phyloP scores from a whole-genome alignment of 2,329 filamentous ascomycete species.

The Colletotrichum sp. region DNA sequence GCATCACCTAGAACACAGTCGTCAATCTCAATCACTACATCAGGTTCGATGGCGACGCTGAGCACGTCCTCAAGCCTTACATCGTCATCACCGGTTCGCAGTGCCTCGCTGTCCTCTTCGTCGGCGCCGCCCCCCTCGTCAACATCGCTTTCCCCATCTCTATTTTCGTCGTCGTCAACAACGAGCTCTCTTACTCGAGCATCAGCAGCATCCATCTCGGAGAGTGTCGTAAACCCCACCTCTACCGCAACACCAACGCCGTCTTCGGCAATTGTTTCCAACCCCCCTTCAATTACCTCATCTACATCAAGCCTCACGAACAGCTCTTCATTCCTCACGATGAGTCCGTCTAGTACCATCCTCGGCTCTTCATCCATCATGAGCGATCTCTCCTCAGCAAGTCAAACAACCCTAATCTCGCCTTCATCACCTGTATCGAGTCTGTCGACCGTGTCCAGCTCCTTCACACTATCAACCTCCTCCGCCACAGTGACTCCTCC shows the following conservation, averaged over 20 bases:
- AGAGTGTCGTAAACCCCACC: not conserved
- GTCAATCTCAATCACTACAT: not conserved
- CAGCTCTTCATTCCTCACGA: not conserved
- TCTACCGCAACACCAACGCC: not conserved
- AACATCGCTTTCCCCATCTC: not conserved
- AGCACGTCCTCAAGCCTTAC: not conserved
- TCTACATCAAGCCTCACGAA: not conserved
- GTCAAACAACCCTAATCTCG: not conserved
- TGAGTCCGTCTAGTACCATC: not conserved
- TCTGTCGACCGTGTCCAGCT: not conserved
- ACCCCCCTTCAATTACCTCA: not conserved
- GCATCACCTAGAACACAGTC: not conserved
- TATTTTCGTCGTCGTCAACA: not conserved
- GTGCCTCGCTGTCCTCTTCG: not conserved
- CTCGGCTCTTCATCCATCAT: not conserved
- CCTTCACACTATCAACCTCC: not conserved
- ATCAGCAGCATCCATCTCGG: not conserved
- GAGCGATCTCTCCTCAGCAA: not conserved
- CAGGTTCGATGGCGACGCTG: not conserved
- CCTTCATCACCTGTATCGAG: not conserved
- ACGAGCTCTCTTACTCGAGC: not conserved
- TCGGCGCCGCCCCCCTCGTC: rapidly evolving
- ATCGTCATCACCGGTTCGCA: not conserved
- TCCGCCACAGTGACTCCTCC: not conserved
- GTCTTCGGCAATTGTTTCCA: not conserved